Evolutionary conservation across 1,284 basidiomycete species (phyloP).

Genomic region (Sutorius eximius): DNA sequence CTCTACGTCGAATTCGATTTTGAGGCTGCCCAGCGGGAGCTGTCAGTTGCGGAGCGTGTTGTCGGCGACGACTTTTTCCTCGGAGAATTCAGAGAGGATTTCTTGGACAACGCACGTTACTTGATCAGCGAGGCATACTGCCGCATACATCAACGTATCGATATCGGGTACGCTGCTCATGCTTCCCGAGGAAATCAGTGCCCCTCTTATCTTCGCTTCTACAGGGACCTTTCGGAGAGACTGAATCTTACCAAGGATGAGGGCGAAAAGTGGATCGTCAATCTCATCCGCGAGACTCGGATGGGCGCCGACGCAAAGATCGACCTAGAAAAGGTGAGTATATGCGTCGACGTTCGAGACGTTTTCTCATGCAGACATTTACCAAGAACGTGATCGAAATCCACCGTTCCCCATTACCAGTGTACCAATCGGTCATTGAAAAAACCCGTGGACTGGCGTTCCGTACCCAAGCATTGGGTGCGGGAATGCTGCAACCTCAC

Average conservation of each 20-base stretch:
- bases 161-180: slow-evolving; percentile 73
- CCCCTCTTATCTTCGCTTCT: not conserved
- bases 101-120: slow-evolving; percentile 94
- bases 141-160: slow-evolving; percentile 94
- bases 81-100: slow-evolving; percentile 85
- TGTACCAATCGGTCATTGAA: slow-evolving; percentile 95
- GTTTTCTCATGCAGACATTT: slow-evolving; percentile 11
- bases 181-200: not conserved
- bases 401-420: slow-evolving; percentile 83
- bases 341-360: not conserved
- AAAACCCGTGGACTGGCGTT: slow-evolving; percentile 92
- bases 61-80: slow-evolving; percentile 95
- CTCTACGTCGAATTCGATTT: slow-evolving; percentile 94
- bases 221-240: slow-evolving; percentile 87
- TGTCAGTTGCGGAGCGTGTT: slow-evolving; percentile 80
- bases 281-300: slow-evolving; percentile 94
- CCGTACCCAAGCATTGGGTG: slow-evolving; percentile 87
- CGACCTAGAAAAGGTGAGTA: slow-evolving; percentile 83
- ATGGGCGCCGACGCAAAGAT: slow-evolving; percentile 97
- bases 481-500: slow-evolving; percentile 69
- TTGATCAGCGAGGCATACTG: slow-evolving; percentile 97
- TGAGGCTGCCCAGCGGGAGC: slow-evolving; percentile 82
- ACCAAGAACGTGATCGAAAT: slow-evolving; percentile 93
- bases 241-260: slow-evolving; percentile 91
- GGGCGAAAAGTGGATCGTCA: slow-evolving; percentile 99